phyloP scores from a whole-genome alignment of 2,329 filamentous ascomycete species.

The Talaromyces rugulosus region DNA sequence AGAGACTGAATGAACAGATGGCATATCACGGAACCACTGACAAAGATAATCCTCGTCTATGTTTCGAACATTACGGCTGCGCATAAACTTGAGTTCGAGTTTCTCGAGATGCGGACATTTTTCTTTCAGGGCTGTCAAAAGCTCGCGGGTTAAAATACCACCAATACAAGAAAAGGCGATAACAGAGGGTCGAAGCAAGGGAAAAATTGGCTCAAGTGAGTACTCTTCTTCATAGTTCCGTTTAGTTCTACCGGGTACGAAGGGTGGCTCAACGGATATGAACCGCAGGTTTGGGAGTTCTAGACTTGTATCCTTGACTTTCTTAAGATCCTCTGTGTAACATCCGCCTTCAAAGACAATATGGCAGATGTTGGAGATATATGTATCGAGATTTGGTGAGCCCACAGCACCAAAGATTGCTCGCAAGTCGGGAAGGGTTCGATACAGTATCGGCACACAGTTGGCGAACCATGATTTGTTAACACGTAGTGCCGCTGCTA shows the following conservation, averaged over 20 bases:
- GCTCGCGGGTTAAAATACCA: neutral
- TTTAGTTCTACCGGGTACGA: neutral
- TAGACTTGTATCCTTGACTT: neutral
- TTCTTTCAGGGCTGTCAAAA: slow-evolving; percentile 1
- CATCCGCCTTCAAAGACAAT: slow-evolving; percentile 1
- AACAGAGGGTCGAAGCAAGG: slow-evolving; percentile 1
- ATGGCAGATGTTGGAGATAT: neutral
- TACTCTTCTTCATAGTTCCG: neutral
- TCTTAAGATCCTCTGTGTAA: neutral
- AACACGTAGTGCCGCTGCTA: neutral
- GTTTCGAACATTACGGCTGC: neutral
- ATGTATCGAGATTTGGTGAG: neutral
- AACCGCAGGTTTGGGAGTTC: neutral
- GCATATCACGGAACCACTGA: neutral
- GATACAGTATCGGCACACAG: neutral
- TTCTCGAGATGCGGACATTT: neutral
- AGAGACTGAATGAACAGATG: neutral
- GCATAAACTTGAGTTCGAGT: neutral
- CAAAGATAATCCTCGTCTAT: neutral
- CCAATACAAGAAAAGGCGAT: neutral
- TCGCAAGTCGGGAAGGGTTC: neutral
- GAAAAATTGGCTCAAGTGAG: neutral
- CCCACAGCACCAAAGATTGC: neutral
- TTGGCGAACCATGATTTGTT: neutral
- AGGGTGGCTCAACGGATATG: neutral